These are phyloP conservation scores for Lunularia cruciata DNA, from an alignment of 225 moss, liverwort and hornwort species.

Conservation along the genomic window DNA sequence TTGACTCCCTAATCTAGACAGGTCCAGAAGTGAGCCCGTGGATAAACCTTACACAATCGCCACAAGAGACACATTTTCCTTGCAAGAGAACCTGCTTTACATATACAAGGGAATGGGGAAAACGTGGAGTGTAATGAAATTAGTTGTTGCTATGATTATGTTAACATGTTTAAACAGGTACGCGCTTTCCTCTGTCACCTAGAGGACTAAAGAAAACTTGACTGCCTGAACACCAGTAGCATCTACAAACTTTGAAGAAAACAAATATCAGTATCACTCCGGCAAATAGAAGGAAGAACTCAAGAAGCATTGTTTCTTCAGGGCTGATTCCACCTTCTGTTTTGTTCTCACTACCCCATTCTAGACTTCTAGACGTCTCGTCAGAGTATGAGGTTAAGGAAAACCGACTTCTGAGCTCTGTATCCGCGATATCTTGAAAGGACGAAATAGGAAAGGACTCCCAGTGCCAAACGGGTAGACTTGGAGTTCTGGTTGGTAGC, in stretches of 20 bases:
- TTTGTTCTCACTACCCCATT: conserved; percentile 9
- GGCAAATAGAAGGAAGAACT: conserved; percentile 30
- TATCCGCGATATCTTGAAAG: conserved; percentile 28
- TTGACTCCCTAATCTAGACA: no score
- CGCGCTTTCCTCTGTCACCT: conserved; percentile 28
- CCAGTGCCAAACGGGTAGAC: conserved; percentile 43
- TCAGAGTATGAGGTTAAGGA: conserved; percentile 9
- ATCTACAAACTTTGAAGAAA: conserved; percentile 26
- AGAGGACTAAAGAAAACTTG: conserved; percentile 16
- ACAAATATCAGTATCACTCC: conserved; percentile 24
- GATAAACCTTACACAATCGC: no score
- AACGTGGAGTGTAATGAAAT: no score
- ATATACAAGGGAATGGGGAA: no score
- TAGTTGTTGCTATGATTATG: no score
- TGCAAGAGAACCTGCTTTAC: no score
- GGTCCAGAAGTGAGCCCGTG: no score
- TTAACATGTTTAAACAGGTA: conserved; percentile 35
- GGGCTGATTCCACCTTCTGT: conserved; percentile 7
- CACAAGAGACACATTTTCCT: no score
- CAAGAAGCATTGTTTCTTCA: conserved; percentile 23
- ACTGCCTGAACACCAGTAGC: conserved; percentile 7
- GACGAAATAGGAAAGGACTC: conserved; percentile 28
- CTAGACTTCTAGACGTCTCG: neutral
- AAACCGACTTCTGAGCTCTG: conserved; percentile 33
- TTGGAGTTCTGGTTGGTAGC: conserved; percentile 28